Evolutionary conservation across 179 eudicot species (phyloP).

Genomic region (Heliamphora pulchella): DNA sequence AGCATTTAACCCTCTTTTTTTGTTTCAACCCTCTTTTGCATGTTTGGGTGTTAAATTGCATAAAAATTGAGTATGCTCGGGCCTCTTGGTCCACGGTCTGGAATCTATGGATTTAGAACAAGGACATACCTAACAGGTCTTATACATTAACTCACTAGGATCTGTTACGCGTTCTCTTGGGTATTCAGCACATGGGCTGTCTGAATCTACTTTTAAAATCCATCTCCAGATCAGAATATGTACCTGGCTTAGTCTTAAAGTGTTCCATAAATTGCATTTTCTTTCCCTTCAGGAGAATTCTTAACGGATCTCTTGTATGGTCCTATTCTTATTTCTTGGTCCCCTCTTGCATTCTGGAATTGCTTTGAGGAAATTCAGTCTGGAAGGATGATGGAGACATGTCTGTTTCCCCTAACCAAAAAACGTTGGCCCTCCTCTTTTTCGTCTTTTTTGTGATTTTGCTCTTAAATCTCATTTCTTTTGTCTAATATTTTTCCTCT

Average conservation of each 20-base stretch:
- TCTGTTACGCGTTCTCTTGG: neutral
- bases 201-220: neutral
- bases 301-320: neutral
- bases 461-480: slow-evolving; percentile 4
- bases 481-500: slow-evolving; percentile 8
- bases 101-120: neutral
- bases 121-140: neutral
- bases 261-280: slow-evolving; percentile 5
- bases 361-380: slow-evolving; percentile 18
- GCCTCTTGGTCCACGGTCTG: neutral
- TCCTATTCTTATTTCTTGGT: slow-evolving; percentile 15
- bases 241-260: slow-evolving; percentile 3
- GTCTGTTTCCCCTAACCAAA: slow-evolving; percentile 23
- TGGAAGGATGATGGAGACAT: slow-evolving; percentile 33
- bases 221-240: neutral
- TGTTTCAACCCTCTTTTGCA: neutral
- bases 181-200: neutral
- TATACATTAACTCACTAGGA: neutral
- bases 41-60: neutral
- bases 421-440: slow-evolving; percentile 25
- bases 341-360: slow-evolving; percentile 21
- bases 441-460: neutral
- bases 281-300: neutral
- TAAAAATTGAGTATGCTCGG: neutral
- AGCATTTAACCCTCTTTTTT: no score